Conservation (phyloP, 805 yeast genomes). For the Kluyveromyces nonfermentans region DNA sequence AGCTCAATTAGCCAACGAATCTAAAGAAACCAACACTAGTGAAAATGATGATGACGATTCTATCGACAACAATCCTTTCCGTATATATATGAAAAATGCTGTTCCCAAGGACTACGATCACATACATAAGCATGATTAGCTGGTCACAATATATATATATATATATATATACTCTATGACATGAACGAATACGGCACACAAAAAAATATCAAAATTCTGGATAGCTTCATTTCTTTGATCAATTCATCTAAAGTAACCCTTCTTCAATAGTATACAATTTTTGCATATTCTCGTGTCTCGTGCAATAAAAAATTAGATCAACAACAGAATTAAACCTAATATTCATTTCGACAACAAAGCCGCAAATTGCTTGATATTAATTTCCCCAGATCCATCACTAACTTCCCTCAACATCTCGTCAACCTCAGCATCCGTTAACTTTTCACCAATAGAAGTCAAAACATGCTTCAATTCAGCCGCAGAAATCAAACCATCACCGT, state of each 20-base stretch:
- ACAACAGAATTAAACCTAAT: too few species aligned
- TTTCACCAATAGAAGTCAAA: slow-evolving; percentile 95
- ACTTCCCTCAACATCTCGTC: slow-evolving; percentile 97
- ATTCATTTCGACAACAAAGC: slow-evolving; percentile 69
- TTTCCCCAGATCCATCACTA: slow-evolving; percentile 92
- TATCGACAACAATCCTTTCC: slow-evolving; percentile 29
- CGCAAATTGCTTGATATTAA: slow-evolving; percentile 93
- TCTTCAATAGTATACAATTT: background rate
- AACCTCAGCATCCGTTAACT: slow-evolving; percentile 91
- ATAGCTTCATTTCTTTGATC: background rate
- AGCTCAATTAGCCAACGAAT: background rate
- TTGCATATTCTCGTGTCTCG: background rate
- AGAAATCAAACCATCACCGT: slow-evolving; percentile 94
- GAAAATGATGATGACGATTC: slow-evolving; percentile 9
- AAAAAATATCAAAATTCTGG: background rate
- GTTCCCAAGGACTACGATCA: slow-evolving; percentile 32
- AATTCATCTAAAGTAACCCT: background rate
- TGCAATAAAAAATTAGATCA: too few species aligned
- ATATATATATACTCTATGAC: background rate
- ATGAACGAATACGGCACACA: background rate
- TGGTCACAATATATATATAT: background rate
- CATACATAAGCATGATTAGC: slow-evolving; percentile 16
- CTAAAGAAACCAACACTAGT: slow-evolving; percentile 2
- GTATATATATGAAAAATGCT: slow-evolving; percentile 29
- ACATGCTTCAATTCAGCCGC: slow-evolving; percentile 96